Evolutionary conservation across 1,284 basidiomycete species (phyloP), one percentile per base, ranked within the genome.

Genomic region (Cryptococcus neoformans): DNA sequence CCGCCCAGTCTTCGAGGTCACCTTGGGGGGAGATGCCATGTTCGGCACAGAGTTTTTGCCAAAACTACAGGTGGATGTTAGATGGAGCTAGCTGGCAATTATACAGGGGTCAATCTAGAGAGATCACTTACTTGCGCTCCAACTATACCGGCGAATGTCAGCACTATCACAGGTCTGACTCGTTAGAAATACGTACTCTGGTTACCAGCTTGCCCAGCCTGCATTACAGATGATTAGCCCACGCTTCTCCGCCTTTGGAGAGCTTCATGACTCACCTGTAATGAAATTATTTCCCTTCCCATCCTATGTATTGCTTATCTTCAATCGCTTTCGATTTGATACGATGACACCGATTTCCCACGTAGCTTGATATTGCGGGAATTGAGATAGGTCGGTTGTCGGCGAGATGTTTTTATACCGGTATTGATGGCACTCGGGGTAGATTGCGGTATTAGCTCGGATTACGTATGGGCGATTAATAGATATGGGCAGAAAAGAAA

Each of bases 11-110:
- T 76, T 96, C 92, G 44, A 95, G 84, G 59, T 92, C 91, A 44
- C 94, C 93, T 66, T 92, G 89, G 55, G 88, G 88, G 73, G 85
- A 92, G 80, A 97, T 97, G 28, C 94, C 94, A 73, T 97, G 93
- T 78, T 97, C 93, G 16, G 90, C 89, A 67, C 94, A 97, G 28
- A 97, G 84, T 54, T 92, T 88, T 68, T 95, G 92, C 93, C 92
- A 97, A 80, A 90, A 97, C 63, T 79, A 62, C 12, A 28, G 28
- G 35, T 11, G 11, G 38, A 49, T n/a, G 34, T 52, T 41, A 55
- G 56, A 49, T 45, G 16, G 12, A 1, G 37, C n/a, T 36, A 44
- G 28, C 8, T n/a, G 44, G 34, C 38, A 17, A 37, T 11, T 7
- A 51, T 17, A 21, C 6, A 17, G 10, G 16, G 16, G 21, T 34